A percentile compares a stretch with the other conserved stretches of the same genome.
Evolutionary conservation across 495 filamentous ascomycete species (phyloP).

Genomic region (Talaromyces liani): DNA sequence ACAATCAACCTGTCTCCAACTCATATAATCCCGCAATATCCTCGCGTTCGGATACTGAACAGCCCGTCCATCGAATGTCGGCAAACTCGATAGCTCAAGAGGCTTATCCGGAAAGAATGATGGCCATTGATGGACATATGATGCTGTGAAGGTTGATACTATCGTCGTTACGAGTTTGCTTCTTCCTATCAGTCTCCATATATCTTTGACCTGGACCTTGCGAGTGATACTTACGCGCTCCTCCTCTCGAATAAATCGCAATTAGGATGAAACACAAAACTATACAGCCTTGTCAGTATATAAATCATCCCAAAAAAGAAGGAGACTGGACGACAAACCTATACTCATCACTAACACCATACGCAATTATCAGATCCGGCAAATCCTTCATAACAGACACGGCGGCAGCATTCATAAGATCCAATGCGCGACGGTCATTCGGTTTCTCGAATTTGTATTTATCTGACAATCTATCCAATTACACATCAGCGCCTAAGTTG

Average conservation of each 20-base stretch:
- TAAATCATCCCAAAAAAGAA: background rate
- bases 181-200: background rate
- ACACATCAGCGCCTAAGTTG: too few species aligned
- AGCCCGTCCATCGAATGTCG: constrained; percentile 86
- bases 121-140: constrained; percentile 78
- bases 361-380: constrained; percentile 77
- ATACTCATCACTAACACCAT: constrained; percentile 91
- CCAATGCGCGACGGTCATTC: constrained; percentile 78
- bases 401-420: constrained; percentile 93
- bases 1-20: constrained; percentile 97
- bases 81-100: constrained; percentile 61
- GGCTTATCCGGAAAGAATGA: constrained; percentile 60
- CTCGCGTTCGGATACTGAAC: constrained; percentile 74
- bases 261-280: constrained; percentile 81
- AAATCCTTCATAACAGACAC: constrained; percentile 74
- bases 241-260: constrained; percentile 81
- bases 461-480: constrained; percentile 56
- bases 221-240: constrained; percentile 50
- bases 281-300: constrained; percentile 19
- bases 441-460: constrained; percentile 86
- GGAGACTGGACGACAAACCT: constrained; percentile 43
- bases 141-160: constrained; percentile 86
- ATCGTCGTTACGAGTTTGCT: constrained; percentile 89
- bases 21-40: constrained; percentile 89
- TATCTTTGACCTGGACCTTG: background rate